These are phyloP conservation scores for Sporothrix pseudoabietina DNA, from an alignment of 2,329 filamentous ascomycete genomes.

Conservation along the genomic window DNA sequence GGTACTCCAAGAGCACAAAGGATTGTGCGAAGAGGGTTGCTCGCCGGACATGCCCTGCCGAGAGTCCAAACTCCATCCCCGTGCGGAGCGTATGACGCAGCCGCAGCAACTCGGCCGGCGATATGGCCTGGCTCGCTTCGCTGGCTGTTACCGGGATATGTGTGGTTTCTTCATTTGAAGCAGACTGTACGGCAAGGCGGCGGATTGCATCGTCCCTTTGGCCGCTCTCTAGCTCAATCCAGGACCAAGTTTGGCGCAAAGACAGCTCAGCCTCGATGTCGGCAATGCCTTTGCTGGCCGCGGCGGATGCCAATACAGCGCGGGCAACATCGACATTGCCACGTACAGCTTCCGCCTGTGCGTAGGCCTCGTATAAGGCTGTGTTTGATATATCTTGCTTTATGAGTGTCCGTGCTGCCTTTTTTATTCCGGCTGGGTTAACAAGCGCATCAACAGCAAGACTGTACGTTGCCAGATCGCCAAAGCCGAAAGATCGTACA, in stretches of 20 bases:
- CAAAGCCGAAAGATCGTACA: slow-evolving; percentile 48
- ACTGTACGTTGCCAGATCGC: slow-evolving; percentile 66
- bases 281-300: slow-evolving; percentile 46
- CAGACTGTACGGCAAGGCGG: slow-evolving; percentile 46
- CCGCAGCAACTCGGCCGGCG: slow-evolving; percentile 54
- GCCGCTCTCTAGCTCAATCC: slow-evolving; percentile 60
- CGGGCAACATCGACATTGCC: slow-evolving; percentile 60
- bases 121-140: slow-evolving; percentile 29
- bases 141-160: slow-evolving; percentile 24
- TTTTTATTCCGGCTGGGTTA: slow-evolving; percentile 61
- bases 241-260: slow-evolving; percentile 66
- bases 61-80: slow-evolving; percentile 58
- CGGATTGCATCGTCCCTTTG: slow-evolving; percentile 43
- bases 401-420: slow-evolving; percentile 72
- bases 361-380: slow-evolving; percentile 77
- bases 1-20: slow-evolving; percentile 67
- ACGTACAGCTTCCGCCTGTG: slow-evolving; percentile 66
- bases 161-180: slow-evolving; percentile 39
- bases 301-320: slow-evolving; percentile 63
- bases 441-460: slow-evolving; percentile 66
- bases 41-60: slow-evolving; percentile 49
- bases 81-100: slow-evolving; percentile 55
- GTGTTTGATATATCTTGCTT: slow-evolving; percentile 66
- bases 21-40: slow-evolving; percentile 63
- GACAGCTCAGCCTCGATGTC: slow-evolving; percentile 33